Percentiles rank a stretch among this genome's conserved stretches.
phyloP scores from a whole-genome alignment of 73 alveolate genomes.

The Paramecium sonneborni region DNA sequence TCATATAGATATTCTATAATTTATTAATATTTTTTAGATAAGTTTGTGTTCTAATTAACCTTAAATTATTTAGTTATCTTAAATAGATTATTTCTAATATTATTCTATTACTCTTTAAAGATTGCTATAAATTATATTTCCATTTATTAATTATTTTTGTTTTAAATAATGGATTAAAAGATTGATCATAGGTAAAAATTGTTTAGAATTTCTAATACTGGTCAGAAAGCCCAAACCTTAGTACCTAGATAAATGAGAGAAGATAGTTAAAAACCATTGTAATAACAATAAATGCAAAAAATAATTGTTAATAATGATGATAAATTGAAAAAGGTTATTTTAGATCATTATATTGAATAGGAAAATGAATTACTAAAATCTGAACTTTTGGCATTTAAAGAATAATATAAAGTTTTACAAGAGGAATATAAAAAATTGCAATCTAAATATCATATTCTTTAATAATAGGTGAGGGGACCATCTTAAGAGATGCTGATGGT shows the following conservation, averaged over 20 bases:
- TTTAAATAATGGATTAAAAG: neutral
- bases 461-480: neutral
- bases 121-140: no score
- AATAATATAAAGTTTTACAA: neutral
- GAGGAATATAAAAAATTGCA: neutral
- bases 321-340: slow-evolving; percentile 5
- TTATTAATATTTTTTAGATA: no score
- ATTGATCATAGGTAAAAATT: neutral
- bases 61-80: no score
- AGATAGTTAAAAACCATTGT: neutral
- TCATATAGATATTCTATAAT: neutral
- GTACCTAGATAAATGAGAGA: neutral
- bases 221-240: neutral
- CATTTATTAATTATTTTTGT: neutral
- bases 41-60: no score
- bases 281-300: neutral
- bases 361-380: slow-evolving; percentile 18
- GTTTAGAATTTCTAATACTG: neutral
- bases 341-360: neutral
- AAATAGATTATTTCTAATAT: no score
- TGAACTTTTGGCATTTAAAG: neutral
- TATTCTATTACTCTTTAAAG: no score
- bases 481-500: neutral
- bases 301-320: slow-evolving; percentile 15
- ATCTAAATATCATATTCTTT: neutral